These are phyloP conservation scores for Coemansia sp. DNA, from an alignment of 192 early-diverging fungal genomes.

Conservation along the genomic window DNA sequence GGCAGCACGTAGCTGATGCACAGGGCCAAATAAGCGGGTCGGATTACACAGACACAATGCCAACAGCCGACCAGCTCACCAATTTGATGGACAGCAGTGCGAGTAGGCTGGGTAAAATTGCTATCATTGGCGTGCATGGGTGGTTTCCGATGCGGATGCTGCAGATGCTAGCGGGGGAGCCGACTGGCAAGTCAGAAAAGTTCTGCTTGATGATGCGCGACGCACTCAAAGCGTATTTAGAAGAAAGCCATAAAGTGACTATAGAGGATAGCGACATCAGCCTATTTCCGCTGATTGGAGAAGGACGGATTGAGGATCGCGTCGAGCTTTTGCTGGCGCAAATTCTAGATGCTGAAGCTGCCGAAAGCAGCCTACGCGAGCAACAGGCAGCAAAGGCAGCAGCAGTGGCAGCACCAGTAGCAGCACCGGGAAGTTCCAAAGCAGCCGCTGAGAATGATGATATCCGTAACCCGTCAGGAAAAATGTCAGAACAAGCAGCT, in stretches of 20 bases:
- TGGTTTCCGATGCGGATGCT: slow-evolving; percentile 82
- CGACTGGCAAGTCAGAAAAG: slow-evolving; percentile 84
- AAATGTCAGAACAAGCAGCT: slow-evolving; percentile 24
- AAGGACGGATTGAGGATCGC: slow-evolving; percentile 87
- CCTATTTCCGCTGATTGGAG: slow-evolving; percentile 82
- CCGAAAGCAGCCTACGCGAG: slow-evolving; percentile 1
- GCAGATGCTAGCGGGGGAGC: slow-evolving; percentile 80
- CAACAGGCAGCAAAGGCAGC: slow-evolving; percentile 1
- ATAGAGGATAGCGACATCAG: slow-evolving; percentile 57
- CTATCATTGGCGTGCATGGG: slow-evolving; percentile 86
- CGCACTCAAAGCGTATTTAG: slow-evolving; percentile 60
- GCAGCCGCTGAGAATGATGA: too few relatives aligned
- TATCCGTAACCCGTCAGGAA: slow-evolving; percentile 1
- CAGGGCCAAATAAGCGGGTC: slow-evolving; percentile 19
- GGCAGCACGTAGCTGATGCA: slow-evolving; percentile 18
- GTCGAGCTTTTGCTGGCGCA: slow-evolving; percentile 79
- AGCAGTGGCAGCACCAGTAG: too few relatives aligned
- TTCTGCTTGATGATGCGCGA: slow-evolving; percentile 88
- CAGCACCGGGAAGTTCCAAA: too few relatives aligned
- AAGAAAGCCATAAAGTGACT: slow-evolving; percentile 52
- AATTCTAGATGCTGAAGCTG: slow-evolving; percentile 37
- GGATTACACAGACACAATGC: neutral
- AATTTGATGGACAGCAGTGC: slow-evolving; percentile 27
- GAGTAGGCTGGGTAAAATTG: slow-evolving; percentile 50
- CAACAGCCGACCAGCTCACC: slow-evolving; percentile 14